These are phyloP conservation scores for Arachnopeziza araneosa DNA, from an alignment of 2,329 filamentous ascomycete species.

Conservation along the genomic window DNA sequence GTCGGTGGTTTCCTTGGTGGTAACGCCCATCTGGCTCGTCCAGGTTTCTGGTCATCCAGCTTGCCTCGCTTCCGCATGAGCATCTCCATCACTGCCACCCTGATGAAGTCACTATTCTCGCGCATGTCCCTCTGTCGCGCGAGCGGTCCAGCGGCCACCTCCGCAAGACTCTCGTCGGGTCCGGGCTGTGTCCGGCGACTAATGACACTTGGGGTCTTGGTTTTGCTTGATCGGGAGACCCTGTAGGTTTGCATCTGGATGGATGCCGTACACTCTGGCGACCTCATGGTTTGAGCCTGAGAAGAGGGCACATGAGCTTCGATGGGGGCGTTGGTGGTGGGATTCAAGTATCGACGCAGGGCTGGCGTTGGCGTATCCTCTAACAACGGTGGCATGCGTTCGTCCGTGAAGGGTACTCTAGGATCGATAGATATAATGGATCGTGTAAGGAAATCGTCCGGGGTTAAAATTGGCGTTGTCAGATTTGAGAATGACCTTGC, in stretches of 20 bases:
- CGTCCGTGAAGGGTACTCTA: conserved; percentile 60
- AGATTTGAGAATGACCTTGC: conserved; percentile 58
- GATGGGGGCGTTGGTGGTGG: conserved; percentile 46
- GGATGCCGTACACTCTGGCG: conserved; percentile 53
- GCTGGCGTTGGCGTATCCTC: conserved; percentile 61
- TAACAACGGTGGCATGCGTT: conserved; percentile 56
- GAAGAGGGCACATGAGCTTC: conserved; percentile 34
- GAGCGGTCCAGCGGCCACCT: conserved; percentile 37
- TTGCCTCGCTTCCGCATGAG: conserved; percentile 63
- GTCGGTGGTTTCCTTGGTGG: conserved; percentile 53
- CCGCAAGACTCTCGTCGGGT: conserved; percentile 29
- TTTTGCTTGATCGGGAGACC: conserved; percentile 26
- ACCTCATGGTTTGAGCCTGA: conserved; percentile 31
- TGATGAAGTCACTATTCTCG: conserved; percentile 66
- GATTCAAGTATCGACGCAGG: conserved; percentile 62
- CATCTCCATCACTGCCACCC: conserved; percentile 67
- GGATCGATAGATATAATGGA: conserved; percentile 64
- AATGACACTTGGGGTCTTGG: conserved; percentile 34
- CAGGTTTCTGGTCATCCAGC: conserved; percentile 59
- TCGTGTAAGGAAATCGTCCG: conserved; percentile 61
- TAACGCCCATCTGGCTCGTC: conserved; percentile 62
- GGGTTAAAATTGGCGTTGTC: conserved; percentile 57
- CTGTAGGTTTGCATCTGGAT: conserved; percentile 70
- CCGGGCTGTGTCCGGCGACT: conserved; percentile 26
- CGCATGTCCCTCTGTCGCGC: conserved; percentile 61